Evolutionary conservation across 176 grass and related monocot species (phyloP).

Genomic region (Triticum monococcum): DNA sequence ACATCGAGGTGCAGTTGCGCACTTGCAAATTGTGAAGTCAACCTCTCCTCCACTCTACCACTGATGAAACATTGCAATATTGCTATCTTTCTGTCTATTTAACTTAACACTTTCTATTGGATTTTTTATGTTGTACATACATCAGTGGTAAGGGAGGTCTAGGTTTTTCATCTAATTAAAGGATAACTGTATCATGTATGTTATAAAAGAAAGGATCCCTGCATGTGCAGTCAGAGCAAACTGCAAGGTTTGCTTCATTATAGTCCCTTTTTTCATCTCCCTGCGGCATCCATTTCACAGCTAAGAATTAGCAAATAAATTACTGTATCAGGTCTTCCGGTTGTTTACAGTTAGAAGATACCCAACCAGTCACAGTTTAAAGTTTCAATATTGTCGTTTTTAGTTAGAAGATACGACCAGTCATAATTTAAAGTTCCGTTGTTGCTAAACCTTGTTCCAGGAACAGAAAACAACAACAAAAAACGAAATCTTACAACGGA

Average conservation of each 20-base stretch:
- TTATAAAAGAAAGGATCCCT: not conserved
- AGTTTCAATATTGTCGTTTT: not conserved
- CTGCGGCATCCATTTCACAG: not conserved
- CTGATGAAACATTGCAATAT: constrained; percentile 16
- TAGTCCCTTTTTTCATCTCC: not conserved
- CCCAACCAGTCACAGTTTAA: no score
- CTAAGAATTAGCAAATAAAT: constrained; percentile 1
- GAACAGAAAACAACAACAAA: constrained; percentile 4
- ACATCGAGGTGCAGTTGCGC: constrained; percentile 6
- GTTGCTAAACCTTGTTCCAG: not conserved
- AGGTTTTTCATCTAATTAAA: constrained; percentile 16
- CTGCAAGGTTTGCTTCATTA: not conserved
- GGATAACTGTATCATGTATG: not conserved
- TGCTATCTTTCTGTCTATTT: constrained; percentile 9
- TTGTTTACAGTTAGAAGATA: not conserved
- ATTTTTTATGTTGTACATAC: constrained; percentile 8
- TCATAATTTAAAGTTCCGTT: not conserved
- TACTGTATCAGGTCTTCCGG: not conserved
- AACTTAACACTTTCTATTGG: not conserved
- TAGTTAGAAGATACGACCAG: not conserved
- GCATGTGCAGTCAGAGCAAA: not conserved
- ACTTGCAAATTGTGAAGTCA: constrained; percentile 14
- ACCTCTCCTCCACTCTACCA: constrained; percentile 2
- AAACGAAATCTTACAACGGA: not conserved
- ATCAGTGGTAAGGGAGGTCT: not conserved